Evolutionary conservation across 805 yeast genomes (phyloP).

Genomic region (Lachancea thermotolerans): DNA sequence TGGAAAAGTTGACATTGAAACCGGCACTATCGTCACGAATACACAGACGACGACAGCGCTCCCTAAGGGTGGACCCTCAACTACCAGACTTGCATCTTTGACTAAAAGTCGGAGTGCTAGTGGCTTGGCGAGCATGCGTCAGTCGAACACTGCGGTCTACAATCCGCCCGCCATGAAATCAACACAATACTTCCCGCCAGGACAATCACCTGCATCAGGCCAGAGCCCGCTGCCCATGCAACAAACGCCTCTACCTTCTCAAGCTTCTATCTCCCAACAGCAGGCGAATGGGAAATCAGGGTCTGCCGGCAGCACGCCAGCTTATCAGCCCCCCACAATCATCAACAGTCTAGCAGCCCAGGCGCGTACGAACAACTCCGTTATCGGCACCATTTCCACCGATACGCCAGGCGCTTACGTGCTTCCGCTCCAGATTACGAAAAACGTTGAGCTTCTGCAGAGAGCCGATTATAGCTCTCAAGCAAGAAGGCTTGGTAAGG

Average conservation of each 20-base stretch:
- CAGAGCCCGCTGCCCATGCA: constrained; percentile 2
- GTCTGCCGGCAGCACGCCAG: constrained; percentile 10
- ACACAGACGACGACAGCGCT: constrained; percentile 15
- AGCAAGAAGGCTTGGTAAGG: constrained; percentile 19
- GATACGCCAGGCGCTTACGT: constrained; percentile 26
- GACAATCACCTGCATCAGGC: constrained; percentile 1
- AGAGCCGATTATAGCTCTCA: constrained; percentile 28
- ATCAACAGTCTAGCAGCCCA: constrained; percentile 25
- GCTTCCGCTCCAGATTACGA: constrained; percentile 26
- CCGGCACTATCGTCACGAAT: constrained; percentile 26
- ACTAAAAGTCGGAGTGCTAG: constrained; percentile 15
- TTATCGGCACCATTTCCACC: constrained; percentile 19
- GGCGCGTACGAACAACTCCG: constrained; percentile 17
- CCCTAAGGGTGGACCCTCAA: constrained; percentile 20
- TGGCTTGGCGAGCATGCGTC: constrained; percentile 16
- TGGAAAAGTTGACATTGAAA: constrained; percentile 28
- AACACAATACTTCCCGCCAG: constrained; percentile 8
- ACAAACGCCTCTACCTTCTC: constrained; percentile 8
- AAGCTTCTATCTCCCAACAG: constrained; percentile 9
- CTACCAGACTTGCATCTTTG: constrained; percentile 14
- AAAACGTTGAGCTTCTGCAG: constrained; percentile 30
- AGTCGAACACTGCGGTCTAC: constrained; percentile 12
- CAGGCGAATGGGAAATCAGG: constrained; percentile 9
- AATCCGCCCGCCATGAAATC: constrained; percentile 12
- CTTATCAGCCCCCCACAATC: constrained; percentile 20